phyloP scores from a whole-genome alignment of 1,139 yeast genomes.

The Blastobotrys apis region DNA sequence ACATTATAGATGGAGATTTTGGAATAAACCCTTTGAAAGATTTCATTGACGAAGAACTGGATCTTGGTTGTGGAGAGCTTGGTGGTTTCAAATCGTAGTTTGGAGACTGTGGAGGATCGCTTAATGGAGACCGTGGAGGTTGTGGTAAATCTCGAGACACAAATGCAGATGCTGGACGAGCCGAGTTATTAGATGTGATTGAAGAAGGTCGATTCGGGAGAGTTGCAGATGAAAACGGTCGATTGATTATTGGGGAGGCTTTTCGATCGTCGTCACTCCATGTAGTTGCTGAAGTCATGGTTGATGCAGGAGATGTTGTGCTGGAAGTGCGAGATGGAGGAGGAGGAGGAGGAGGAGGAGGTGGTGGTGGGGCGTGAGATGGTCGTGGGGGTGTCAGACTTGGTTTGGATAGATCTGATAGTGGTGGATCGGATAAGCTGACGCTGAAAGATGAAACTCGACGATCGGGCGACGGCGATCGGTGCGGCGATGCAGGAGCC shows the following conservation, averaged over 20 bases:
- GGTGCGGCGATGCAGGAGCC: too few species aligned
- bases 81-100: slow-evolving; percentile 6
- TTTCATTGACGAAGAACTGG: slow-evolving; percentile 3
- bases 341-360: not conserved
- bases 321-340: slow-evolving; percentile 5
- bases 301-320: slow-evolving; percentile 7
- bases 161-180: slow-evolving; percentile 7
- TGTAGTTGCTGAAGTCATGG: slow-evolving; percentile 10
- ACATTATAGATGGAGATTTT: slow-evolving; percentile 10
- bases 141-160: slow-evolving; percentile 4
- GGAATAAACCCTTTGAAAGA: slow-evolving; percentile 6
- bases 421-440: too few species aligned
- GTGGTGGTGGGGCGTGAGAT: slow-evolving; percentile 1
- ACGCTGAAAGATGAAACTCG: too few species aligned
- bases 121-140: slow-evolving; percentile 8
- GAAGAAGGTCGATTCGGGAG: slow-evolving; percentile 4
- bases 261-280: slow-evolving; percentile 9
- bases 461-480: too few species aligned
- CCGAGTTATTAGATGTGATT: not conserved
- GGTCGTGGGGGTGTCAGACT: slow-evolving; percentile 5
- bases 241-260: slow-evolving; percentile 1
- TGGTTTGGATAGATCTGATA: slow-evolving; percentile 5
- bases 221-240: slow-evolving; percentile 8
- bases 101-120: slow-evolving; percentile 7
- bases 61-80: not conserved